Percentiles rank a stretch among this genome's conserved stretches.
phyloP scores from a whole-genome alignment of 805 yeast genomes.

The Sugiyamaella qingdaonensis region DNA sequence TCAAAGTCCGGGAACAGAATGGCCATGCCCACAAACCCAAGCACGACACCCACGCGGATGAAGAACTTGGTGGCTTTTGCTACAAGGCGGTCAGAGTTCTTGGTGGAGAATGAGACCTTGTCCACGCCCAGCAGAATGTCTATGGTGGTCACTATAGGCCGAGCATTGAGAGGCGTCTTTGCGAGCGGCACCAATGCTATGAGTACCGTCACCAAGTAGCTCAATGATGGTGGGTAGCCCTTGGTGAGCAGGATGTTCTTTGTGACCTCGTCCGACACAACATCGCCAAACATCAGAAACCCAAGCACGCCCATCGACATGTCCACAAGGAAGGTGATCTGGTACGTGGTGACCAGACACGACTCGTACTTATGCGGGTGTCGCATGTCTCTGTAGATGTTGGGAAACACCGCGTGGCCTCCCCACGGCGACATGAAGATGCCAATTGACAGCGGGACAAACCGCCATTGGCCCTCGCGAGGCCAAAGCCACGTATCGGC shows the following conservation, averaged over 20 bases:
- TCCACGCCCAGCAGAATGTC: slow-evolving; percentile 48
- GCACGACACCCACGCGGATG: slow-evolving; percentile 48
- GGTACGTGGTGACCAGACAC: slow-evolving; percentile 53
- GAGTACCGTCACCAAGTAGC: slow-evolving; percentile 48
- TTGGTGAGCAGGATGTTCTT: slow-evolving; percentile 62
- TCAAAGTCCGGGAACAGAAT: slow-evolving; percentile 75
- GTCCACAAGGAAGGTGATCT: slow-evolving; percentile 57
- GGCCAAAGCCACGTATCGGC: slow-evolving; percentile 72
- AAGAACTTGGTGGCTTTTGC: slow-evolving; percentile 15
- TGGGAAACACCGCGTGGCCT: slow-evolving; percentile 81
- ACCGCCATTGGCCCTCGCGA: slow-evolving; percentile 38
- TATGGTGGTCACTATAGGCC: slow-evolving; percentile 72
- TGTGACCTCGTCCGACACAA: slow-evolving; percentile 68
- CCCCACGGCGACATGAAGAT: slow-evolving; percentile 63
- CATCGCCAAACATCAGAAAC: slow-evolving; percentile 71
- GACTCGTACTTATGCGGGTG: slow-evolving; percentile 57
- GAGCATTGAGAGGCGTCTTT: slow-evolving; percentile 75
- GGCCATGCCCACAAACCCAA: slow-evolving; percentile 54
- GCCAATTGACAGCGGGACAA: slow-evolving; percentile 42
- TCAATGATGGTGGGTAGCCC: slow-evolving; percentile 64
- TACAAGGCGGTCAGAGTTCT: background rate
- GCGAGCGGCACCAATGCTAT: slow-evolving; percentile 84
- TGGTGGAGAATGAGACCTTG: slow-evolving; percentile 18
- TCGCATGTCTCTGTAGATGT: slow-evolving; percentile 68
- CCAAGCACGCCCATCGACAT: slow-evolving; percentile 60